phyloP scores from a whole-genome alignment of 768 basidiomycete genomes.

The Boletus sensibilis region DNA sequence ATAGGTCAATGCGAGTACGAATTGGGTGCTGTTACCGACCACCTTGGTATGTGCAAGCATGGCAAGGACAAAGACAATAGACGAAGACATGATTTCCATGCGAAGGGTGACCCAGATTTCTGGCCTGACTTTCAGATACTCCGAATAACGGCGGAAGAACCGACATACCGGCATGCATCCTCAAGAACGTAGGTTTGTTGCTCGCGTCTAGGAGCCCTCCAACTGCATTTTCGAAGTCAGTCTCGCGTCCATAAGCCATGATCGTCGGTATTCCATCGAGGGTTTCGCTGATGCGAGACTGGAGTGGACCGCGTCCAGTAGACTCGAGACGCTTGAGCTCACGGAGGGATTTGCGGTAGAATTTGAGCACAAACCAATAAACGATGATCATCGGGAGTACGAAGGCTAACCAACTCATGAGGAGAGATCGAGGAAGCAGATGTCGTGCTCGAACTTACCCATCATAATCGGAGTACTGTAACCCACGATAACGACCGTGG shows the following conservation, averaged over 20 bases:
- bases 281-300: constrained; percentile 52
- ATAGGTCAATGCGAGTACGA: constrained; percentile 31
- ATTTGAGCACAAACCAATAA: constrained; percentile 43
- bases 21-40: constrained; percentile 25
- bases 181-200: constrained; percentile 31
- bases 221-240: constrained; percentile 26
- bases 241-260: constrained; percentile 43
- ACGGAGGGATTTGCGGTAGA: constrained; percentile 48
- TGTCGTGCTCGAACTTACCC: constrained; percentile 33
- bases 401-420: constrained; percentile 24
- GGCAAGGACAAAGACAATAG: constrained; percentile 23
- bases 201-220: constrained; percentile 23
- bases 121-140: constrained; percentile 3
- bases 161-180: constrained; percentile 25
- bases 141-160: background rate
- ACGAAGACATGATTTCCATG: constrained; percentile 31
- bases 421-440: constrained; percentile 3
- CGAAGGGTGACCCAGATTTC: constrained; percentile 35
- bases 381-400: constrained; percentile 28
- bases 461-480: constrained; percentile 33
- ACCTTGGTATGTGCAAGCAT: constrained; percentile 28
- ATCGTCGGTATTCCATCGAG: constrained; percentile 47
- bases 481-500: constrained; percentile 23
- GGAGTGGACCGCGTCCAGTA: constrained; percentile 46
- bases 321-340: constrained; percentile 49